These are phyloP conservation scores for Rhizopogon hawkerae DNA, from an alignment of 1,284 basidiomycete genomes.

Conservation along the genomic window DNA sequence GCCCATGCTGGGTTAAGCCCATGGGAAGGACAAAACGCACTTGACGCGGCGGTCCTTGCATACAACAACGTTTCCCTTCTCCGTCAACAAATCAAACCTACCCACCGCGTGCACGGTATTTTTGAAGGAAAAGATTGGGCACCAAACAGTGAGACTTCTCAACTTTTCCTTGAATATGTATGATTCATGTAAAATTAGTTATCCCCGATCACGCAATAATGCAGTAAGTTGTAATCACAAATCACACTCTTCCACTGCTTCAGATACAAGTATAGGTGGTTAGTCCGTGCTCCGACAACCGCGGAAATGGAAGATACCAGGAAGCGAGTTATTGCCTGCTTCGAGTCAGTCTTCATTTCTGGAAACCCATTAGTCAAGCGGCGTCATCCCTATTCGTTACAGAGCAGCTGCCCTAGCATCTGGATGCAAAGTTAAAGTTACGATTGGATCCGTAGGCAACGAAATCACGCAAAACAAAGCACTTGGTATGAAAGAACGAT, in stretches of 20 bases:
- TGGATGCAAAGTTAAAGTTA: conserved; percentile 53
- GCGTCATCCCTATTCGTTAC: conserved; percentile 13
- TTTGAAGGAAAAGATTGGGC: conserved; percentile 57
- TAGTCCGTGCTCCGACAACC: conserved; percentile 63
- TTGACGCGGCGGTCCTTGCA: conserved; percentile 68
- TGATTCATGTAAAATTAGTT: conserved; percentile 34
- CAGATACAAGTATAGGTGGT: conserved; percentile 36
- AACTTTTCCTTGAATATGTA: neutral
- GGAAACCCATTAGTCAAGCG: neutral
- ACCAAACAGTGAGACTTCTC: conserved; percentile 40
- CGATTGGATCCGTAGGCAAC: conserved; percentile 32
- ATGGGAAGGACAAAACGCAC: conserved; percentile 70
- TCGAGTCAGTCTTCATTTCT: conserved; percentile 44
- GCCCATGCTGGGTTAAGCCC: conserved; percentile 64
- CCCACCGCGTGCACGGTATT: conserved; percentile 59
- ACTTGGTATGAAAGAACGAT: conserved; percentile 34
- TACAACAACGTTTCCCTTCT: conserved; percentile 64
- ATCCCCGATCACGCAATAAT: conserved; percentile 74
- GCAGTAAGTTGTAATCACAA: conserved; percentile 30
- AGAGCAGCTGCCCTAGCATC: conserved; percentile 68
- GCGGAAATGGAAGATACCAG: conserved; percentile 49
- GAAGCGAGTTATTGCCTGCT: conserved; percentile 57
- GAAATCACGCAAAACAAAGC: conserved; percentile 60
- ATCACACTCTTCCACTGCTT: neutral
- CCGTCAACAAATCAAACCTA: conserved; percentile 62